Evolutionary conservation across 23 red algal species (phyloP), one percentile per base, ranked within the genome.

Genomic region (Cyanidiococcus yangmingshanensis): DNA sequence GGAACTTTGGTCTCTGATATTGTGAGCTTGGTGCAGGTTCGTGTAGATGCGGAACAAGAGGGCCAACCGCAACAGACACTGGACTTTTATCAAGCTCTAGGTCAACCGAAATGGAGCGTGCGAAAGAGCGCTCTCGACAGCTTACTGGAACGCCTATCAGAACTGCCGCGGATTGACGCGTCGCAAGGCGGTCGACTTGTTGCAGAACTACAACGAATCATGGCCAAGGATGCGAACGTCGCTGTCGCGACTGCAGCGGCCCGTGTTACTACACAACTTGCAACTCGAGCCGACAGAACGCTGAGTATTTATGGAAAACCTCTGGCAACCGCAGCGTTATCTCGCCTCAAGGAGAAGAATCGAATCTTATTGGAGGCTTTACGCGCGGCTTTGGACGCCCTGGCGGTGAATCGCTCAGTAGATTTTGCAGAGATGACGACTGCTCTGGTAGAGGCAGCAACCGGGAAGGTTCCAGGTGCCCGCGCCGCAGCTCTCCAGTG

Each of bases 171-270:
- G 7, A 54, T 54, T 54, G 45, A 54, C 45, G 36, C 85, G 24
- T 68, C 79, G 35, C 75, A 77, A 68, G 82, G 80, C 12, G 67
- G 85, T 38, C 80, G 83, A 37, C 45, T 95, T 0, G 83, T 86
- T 40, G 33, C 83, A 31, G 84, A 86, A 38, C 59, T 95, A 30
- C 80, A 82, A 36, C 80, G 81, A 50, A 89, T 95, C 79, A 35
- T 95, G 38, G 67, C 76, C 1, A 95, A 89, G 68, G 91, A 95
- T 39, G 80, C 84, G 16, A 95, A 95, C 38, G 85, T 95, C 59
- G 89, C 87, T 35, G 91, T 95, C 71, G 84, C 87, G 25, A 85
- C 86, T 1, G 29, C 81, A 3, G 86, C 82, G 18, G 86, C 91
- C 24, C 82, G 41, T 37, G 63, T 89, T 24, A 77, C 83, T 21